Percentiles rank a stretch among this genome's conserved stretches.
Evolutionary conservation across 768 basidiomycete genomes (phyloP).

Genomic region (Phaeotremella fagi): DNA sequence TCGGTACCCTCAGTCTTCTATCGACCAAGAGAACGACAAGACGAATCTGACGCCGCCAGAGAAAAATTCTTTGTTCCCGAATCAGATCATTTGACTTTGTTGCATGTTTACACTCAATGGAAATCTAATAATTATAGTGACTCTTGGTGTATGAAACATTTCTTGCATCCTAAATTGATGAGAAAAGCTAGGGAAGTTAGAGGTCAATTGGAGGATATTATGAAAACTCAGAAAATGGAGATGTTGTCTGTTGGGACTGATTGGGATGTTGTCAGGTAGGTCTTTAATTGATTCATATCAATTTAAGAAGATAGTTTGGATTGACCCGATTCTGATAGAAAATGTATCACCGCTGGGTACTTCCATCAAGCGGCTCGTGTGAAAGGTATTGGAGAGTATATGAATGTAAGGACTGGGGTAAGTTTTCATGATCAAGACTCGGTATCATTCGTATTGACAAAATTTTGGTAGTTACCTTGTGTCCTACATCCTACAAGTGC

Average conservation of each 20-base stretch:
- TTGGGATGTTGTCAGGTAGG: conserved; percentile 78
- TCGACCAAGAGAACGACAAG: conserved; percentile 92
- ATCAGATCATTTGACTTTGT: conserved; percentile 88
- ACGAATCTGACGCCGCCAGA: conserved; percentile 93
- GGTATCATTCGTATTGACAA: background rate
- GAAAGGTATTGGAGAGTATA: conserved; percentile 98
- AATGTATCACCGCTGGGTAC: conserved; percentile 95
- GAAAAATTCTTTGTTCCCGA: conserved; percentile 99
- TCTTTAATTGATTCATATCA: too few species aligned
- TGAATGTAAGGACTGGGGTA: conserved; percentile 82
- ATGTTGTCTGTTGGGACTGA: conserved; percentile 86
- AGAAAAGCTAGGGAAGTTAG: conserved; percentile 94
- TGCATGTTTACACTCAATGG: conserved; percentile 98
- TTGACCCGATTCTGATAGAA: conserved; percentile 54
- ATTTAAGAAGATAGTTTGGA: background rate
- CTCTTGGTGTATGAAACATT: conserved; percentile 91
- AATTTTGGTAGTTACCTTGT: conserved; percentile 60
- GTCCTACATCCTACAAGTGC: conserved; percentile 96
- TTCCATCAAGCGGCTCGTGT: conserved; percentile 98
- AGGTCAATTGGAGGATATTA: conserved; percentile 93
- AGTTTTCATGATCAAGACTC: conserved; percentile 10
- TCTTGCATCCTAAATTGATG: conserved; percentile 91
- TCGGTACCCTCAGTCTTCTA: conserved; percentile 98
- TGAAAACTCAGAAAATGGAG: conserved; percentile 98
- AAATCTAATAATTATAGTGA: conserved; percentile 92